These are phyloP conservation scores for Mycena metata DNA, from an alignment of 768 basidiomycete species.

Conservation along the genomic window DNA sequence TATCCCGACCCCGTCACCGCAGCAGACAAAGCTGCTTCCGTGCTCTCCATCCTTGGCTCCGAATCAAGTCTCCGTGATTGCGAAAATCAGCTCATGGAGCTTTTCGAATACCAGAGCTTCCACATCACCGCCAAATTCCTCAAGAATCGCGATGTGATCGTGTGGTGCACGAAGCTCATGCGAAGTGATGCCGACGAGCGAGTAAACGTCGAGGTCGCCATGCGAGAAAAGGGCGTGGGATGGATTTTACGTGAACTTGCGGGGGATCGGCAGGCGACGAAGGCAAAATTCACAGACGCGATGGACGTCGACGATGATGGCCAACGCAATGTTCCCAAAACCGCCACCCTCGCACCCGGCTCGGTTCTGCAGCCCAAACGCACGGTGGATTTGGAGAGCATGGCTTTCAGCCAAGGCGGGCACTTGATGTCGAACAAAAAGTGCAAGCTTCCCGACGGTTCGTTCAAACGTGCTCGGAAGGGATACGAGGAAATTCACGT, in stretches of 20 bases:
- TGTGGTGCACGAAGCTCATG: constrained; percentile 98
- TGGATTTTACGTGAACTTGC: constrained; percentile 94
- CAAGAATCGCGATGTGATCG: constrained; percentile 95
- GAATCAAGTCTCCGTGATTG: constrained; percentile 91
- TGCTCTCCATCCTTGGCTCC: constrained; percentile 87
- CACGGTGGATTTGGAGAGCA: constrained; percentile 89
- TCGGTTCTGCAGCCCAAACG: constrained; percentile 88
- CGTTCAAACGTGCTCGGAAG: constrained; percentile 96
- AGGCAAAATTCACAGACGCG: constrained; percentile 63
- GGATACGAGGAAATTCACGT: constrained; percentile 99
- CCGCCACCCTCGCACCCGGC: constrained; percentile 89
- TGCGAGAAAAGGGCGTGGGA: constrained; percentile 96
- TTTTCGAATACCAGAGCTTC: constrained; percentile 95
- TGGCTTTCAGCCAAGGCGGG: constrained; percentile 97
- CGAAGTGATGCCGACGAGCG: constrained; percentile 90
- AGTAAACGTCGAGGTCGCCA: constrained; percentile 95
- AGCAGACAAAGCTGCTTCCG: constrained; percentile 88
- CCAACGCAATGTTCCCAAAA: constrained; percentile 76
- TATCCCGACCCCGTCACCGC: constrained; percentile 96
- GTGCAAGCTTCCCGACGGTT: constrained; percentile 96
- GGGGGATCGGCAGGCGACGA: constrained; percentile 78
- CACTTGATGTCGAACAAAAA: constrained; percentile 99
- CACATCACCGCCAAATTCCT: constrained; percentile 90
- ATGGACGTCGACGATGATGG: constrained; percentile 82
- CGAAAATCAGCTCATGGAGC: constrained; percentile 96